These are phyloP conservation scores for Ajuga chamaepitys DNA, from an alignment of 257 asterid genomes.

Conservation along the genomic window DNA sequence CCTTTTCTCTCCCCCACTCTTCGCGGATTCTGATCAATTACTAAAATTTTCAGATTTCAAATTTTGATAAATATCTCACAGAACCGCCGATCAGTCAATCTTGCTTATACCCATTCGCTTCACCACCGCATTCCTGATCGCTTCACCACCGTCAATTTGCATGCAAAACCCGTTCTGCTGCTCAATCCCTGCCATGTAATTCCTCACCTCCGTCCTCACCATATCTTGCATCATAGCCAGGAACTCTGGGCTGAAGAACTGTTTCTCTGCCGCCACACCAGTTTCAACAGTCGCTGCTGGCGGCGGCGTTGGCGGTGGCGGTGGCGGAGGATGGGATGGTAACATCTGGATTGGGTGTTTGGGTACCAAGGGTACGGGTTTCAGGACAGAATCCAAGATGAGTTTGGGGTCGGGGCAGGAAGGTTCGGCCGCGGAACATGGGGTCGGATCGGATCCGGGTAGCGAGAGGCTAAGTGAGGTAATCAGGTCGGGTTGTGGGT, in stretches of 20 bases:
- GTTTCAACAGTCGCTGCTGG: background rate
- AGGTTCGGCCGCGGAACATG: background rate
- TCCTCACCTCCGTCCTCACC: conserved; percentile 39
- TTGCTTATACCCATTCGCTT: conserved; percentile 71
- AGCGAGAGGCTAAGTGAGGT: conserved; percentile 53
- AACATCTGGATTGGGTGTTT: conserved; percentile 4
- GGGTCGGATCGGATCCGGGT: conserved; percentile 39
- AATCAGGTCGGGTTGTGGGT: conserved; percentile 38
- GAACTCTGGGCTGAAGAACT: conserved; percentile 58
- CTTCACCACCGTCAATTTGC: conserved; percentile 44
- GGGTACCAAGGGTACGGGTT: background rate
- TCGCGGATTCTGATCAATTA: background rate
- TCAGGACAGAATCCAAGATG: background rate
- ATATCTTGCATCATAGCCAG: conserved; percentile 61
- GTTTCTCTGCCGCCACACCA: conserved; percentile 28
- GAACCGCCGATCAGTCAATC: conserved; percentile 34
- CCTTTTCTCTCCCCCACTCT: background rate
- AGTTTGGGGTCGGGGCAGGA: background rate
- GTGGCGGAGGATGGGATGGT: conserved; percentile 5
- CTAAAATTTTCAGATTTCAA: background rate
- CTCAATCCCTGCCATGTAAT: conserved; percentile 56
- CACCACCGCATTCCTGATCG: conserved; percentile 55
- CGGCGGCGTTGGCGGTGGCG: background rate
- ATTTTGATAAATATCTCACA: background rate
- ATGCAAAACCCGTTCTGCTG: conserved; percentile 33